These are phyloP conservation scores for Coemansia sp. DNA, from an alignment of 192 early-diverging fungal species.

Conservation along the genomic window DNA sequence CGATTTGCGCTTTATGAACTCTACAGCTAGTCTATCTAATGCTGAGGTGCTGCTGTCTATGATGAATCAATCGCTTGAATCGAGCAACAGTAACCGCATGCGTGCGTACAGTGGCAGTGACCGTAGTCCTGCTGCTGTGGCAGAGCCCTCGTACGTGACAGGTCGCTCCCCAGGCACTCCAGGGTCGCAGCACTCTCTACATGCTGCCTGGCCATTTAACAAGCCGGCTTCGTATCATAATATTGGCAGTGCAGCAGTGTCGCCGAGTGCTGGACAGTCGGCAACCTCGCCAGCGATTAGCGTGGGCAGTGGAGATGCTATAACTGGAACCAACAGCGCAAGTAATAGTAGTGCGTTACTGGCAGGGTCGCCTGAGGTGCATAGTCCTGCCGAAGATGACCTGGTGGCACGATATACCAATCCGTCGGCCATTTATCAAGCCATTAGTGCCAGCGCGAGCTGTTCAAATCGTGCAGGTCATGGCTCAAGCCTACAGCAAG, in stretches of 20 bases:
- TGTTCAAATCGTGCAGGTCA: no score
- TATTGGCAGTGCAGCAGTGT: constrained; percentile 1
- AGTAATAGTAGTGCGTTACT: neutral
- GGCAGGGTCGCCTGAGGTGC: constrained; percentile 4
- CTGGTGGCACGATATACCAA: constrained; percentile 38
- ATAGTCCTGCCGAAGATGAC: constrained; percentile 25
- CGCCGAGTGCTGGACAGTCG: neutral
- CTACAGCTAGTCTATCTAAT: constrained; percentile 11
- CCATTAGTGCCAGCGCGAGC: constrained; percentile 13
- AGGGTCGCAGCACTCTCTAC: constrained; percentile 19
- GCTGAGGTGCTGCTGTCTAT: constrained; percentile 35
- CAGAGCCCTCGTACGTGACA: neutral
- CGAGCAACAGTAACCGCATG: constrained; percentile 4
- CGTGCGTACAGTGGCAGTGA: constrained; percentile 15
- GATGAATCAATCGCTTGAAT: constrained; percentile 12
- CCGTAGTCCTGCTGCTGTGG: neutral
- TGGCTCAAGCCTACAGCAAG: no score
- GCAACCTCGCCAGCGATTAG: neutral
- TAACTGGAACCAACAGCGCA: constrained; percentile 5
- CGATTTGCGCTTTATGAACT: constrained; percentile 35
- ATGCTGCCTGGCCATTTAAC: constrained; percentile 50
- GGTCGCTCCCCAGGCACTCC: constrained; percentile 23
- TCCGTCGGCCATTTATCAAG: constrained; percentile 44
- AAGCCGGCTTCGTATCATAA: constrained; percentile 12
- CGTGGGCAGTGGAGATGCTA: neutral